Evolutionary conservation across 148 eudicot genomes (phyloP).

Genomic region (Heliosperma pusillum): DNA sequence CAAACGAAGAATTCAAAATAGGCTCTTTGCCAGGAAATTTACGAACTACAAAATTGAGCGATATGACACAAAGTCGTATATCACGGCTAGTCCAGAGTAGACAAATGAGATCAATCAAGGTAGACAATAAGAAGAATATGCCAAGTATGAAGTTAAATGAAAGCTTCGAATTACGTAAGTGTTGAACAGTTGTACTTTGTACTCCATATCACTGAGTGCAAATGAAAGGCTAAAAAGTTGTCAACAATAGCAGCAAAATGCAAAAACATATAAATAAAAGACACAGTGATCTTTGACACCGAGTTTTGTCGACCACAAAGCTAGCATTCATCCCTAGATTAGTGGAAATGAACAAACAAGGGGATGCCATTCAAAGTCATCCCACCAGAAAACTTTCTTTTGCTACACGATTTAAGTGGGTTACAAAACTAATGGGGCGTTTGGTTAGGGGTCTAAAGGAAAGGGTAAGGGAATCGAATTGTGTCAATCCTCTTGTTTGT

Average conservation of each 20-base stretch:
- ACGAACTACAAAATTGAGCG: background rate
- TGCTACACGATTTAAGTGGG: no score
- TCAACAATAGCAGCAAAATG: background rate
- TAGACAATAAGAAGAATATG: background rate
- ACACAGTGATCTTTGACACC: background rate
- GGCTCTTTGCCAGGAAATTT: background rate
- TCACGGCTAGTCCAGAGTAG: background rate
- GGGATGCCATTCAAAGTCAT: no score
- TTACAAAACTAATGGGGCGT: no score
- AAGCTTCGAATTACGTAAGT: conserved; percentile 39
- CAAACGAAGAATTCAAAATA: no score
- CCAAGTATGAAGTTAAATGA: background rate
- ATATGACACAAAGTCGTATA: background rate
- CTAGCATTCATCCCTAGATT: no score
- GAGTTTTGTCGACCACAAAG: background rate
- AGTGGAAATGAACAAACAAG: background rate
- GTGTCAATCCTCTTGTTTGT: no score
- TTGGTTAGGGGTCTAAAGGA: no score
- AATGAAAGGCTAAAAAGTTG: background rate
- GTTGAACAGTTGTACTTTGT: conserved; percentile 72
- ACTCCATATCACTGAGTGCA: conserved; percentile 78
- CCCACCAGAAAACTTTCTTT: no score
- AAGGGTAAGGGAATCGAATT: no score
- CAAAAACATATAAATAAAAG: background rate
- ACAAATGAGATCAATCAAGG: background rate